Evolutionary conservation across 163 green algal genomes (phyloP).

Genomic region (Volvox carteri): DNA sequence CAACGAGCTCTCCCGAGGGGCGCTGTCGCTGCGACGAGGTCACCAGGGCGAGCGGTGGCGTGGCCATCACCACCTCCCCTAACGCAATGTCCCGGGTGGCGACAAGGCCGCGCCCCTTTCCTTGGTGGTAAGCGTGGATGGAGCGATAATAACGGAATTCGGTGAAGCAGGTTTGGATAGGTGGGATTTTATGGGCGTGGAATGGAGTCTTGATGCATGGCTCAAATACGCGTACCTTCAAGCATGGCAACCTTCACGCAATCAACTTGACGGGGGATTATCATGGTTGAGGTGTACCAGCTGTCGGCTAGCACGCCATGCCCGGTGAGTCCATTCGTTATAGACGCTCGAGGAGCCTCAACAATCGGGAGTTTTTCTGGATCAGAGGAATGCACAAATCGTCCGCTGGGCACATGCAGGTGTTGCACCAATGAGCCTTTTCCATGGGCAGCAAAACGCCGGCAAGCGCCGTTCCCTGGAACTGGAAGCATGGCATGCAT

Average conservation of each 20-base stretch:
- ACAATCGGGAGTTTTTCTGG: no score
- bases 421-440: no score
- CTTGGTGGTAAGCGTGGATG: not conserved
- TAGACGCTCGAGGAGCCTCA: not conserved
- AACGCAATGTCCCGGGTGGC: slow-evolving; percentile 31
- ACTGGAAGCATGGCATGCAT: no score
- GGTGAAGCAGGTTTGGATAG: not conserved
- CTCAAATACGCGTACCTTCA: slow-evolving; percentile 4
- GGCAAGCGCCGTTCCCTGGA: no score
- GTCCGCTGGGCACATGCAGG: no score
- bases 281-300: not conserved
- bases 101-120: slow-evolving; percentile 56
- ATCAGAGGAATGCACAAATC: no score
- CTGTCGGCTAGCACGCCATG: slow-evolving; percentile 3
- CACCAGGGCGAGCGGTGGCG: slow-evolving; percentile 31
- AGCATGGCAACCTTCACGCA: slow-evolving; percentile 13
- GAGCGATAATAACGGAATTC: not conserved
- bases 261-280: slow-evolving; percentile 8
- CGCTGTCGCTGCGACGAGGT: slow-evolving; percentile 40
- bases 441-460: no score
- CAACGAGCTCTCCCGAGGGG: slow-evolving; percentile 38
- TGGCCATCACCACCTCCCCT: slow-evolving; percentile 50
- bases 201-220: not conserved
- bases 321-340: not conserved
- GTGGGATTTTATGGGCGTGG: not conserved